These are phyloP conservation scores for Candida takata DNA, from an alignment of 805 yeast genomes.

Conservation along the genomic window DNA sequence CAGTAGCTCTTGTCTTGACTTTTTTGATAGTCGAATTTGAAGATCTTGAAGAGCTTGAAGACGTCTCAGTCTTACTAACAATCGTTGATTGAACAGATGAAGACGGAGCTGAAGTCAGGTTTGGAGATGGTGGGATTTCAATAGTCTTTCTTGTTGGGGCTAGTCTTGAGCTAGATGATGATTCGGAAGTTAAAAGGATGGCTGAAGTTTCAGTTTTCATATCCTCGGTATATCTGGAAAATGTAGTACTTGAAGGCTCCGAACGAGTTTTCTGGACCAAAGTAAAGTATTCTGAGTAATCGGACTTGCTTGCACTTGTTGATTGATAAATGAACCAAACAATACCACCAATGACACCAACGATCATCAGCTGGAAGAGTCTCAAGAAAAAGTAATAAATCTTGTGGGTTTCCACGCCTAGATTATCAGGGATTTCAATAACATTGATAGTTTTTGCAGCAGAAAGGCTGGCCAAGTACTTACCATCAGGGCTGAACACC, in stretches of 20 bases:
- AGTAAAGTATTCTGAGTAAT: constrained; percentile 22
- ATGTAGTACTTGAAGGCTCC: too few species aligned
- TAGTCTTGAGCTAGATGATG: too few species aligned
- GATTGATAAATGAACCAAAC: constrained; percentile 14
- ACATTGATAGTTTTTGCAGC: constrained; percentile 69
- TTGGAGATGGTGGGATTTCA: neutral
- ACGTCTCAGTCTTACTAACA: too few species aligned
- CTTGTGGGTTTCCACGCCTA: constrained; percentile 24
- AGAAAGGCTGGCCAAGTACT: constrained; percentile 63
- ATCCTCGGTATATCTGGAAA: too few species aligned
- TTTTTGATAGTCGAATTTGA: too few species aligned
- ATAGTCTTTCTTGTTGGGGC: too few species aligned
- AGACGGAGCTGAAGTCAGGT: too few species aligned
- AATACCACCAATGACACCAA: constrained; percentile 6
- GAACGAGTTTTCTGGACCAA: constrained; percentile 8
- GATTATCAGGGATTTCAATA: constrained; percentile 48
- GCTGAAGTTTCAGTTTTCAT: too few species aligned
- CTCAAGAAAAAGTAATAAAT: constrained; percentile 20
- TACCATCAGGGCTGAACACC: constrained; percentile 62
- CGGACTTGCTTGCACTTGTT: too few species aligned
- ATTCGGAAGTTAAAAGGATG: too few species aligned
- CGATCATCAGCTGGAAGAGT: constrained; percentile 10
- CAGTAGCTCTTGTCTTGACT: neutral
- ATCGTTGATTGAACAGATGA: too few species aligned
- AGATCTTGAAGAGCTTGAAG: too few species aligned